A percentile compares a stretch with the other conserved stretches of the same genome.
phyloP scores from a whole-genome alignment of 352 stramenopile species.

The Thraustochytrium striatum region DNA sequence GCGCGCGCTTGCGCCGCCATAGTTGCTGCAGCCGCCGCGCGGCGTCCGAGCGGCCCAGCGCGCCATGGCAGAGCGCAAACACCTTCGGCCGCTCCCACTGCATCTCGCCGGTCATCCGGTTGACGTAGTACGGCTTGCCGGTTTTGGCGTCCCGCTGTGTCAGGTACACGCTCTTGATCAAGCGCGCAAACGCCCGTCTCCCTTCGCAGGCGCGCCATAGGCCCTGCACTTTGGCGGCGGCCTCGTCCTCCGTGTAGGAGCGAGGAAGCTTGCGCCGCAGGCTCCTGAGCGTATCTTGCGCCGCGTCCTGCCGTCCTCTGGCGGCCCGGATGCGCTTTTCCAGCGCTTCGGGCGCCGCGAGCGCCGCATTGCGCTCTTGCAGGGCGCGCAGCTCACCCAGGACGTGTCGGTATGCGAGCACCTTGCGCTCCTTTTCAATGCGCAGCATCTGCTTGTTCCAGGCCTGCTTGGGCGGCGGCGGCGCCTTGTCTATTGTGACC shows the following conservation, averaged over 20 bases:
- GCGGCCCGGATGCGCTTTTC: neutral
- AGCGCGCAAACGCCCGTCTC: neutral
- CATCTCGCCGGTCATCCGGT: neutral
- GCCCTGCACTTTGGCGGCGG: constrained; percentile 3
- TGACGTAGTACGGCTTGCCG: constrained; percentile 31
- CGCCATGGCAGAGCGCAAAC: neutral
- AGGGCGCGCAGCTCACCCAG: neutral
- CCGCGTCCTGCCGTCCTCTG: neutral
- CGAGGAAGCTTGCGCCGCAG: constrained; percentile 15
- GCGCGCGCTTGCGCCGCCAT: neutral
- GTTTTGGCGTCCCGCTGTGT: neutral
- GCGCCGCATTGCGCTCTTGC: neutral
- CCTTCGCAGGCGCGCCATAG: constrained; percentile 1
- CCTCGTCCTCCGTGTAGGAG: neutral
- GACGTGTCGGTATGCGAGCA: neutral
- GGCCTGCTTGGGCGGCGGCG: constrained; percentile 9
- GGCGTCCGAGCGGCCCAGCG: neutral
- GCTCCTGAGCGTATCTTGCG: neutral
- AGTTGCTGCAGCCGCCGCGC: constrained; percentile 1
- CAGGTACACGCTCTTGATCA: neutral
- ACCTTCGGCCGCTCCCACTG: neutral
- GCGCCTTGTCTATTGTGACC: neutral
- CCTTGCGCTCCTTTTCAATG: neutral
- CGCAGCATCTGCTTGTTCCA: constrained; percentile 18
- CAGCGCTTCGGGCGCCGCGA: neutral